Evolutionary conservation across 805 yeast genomes (phyloP), one percentile per base, ranked within the genome.

Genomic region (Citeromyces nyonsensis): DNA sequence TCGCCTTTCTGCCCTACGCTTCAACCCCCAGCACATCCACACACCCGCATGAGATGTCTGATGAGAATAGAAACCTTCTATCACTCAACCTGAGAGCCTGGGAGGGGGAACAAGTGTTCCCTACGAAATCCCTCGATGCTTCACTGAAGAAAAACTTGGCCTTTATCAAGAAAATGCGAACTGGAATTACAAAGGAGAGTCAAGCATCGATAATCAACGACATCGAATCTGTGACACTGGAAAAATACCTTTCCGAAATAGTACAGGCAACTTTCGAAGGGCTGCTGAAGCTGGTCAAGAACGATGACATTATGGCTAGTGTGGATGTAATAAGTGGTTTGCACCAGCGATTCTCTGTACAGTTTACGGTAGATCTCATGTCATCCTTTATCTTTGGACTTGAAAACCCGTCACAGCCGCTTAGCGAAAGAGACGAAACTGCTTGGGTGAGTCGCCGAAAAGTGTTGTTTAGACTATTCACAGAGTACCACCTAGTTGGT

Each of bases 121-220:
- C 45, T n/a, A 28, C 45, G 27, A 44, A 41, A 27, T 29, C 47
- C 27, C 49, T 73, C 7, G 95, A 85, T 47, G 59, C 93, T 0
- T 77, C 86, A 35, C 57, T 85, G 40, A 85, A 85, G 58, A 81
- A 77, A 49, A 82, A 86, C 47, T 71, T 83, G 3, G 78, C 84
- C 0, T 80, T 82, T 44, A 73, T 84, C 32, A 79, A 75, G 47
- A 78, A 77, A 42, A 47, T 85, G 33, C 65, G 74, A 39, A 58
- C 66, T 2, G 59, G 74, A 2, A 50, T 84, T 15, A 65, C 57
- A 26, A 63, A 61, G 26, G 86, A 76, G 5, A 62, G 63, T 26
- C 51, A 51, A 35, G 45, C 42, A 28, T 47, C 62, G 6, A 51
- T 80, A 2, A 36, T 82, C 26, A 66, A 69, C 33, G 94, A 83